Conservation (phyloP, 2,329 filamentous ascomycete genomes). For the Rhynchosporium graminicola region DNA sequence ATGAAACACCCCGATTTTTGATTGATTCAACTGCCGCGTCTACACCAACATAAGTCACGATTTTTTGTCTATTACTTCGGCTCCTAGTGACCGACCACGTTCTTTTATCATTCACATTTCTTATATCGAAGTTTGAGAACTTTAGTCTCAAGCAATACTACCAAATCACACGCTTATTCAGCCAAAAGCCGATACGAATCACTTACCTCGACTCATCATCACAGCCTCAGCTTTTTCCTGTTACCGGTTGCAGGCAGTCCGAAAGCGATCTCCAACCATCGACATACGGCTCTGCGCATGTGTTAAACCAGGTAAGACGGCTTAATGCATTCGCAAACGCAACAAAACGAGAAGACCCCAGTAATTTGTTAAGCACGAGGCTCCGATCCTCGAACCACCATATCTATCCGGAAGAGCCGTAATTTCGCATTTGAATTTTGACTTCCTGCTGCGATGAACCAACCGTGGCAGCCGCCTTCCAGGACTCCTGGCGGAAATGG, state of each 20-base stretch:
- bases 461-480: slow-evolving; percentile 33
- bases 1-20: slow-evolving; percentile 29
- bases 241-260: slow-evolving; percentile 18
- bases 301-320: slow-evolving; percentile 29
- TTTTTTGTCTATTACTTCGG: slow-evolving; percentile 33
- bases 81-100: slow-evolving; percentile 38
- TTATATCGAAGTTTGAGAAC: slow-evolving; percentile 30
- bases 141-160: slow-evolving; percentile 18
- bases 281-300: slow-evolving; percentile 27
- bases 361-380: slow-evolving; percentile 29
- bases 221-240: slow-evolving; percentile 13
- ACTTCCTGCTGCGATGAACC: slow-evolving; percentile 35
- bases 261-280: slow-evolving; percentile 9
- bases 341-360: slow-evolving; percentile 31
- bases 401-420: slow-evolving; percentile 21
- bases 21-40: slow-evolving; percentile 19
- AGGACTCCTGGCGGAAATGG: slow-evolving; percentile 19
- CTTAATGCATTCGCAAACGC: slow-evolving; percentile 40
- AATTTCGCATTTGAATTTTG: slow-evolving; percentile 15
- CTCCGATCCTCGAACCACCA: slow-evolving; percentile 22
- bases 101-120: slow-evolving; percentile 34
- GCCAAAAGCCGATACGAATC: slow-evolving; percentile 10
- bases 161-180: slow-evolving; percentile 14
- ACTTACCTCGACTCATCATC: slow-evolving; percentile 10
- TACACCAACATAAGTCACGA: slow-evolving; percentile 27